A percentile compares a stretch with the other conserved stretches of the same genome.
Evolutionary conservation across 2,329 filamentous ascomycete species (phyloP).

Genomic region (Dactylonectria macrodidyma): DNA sequence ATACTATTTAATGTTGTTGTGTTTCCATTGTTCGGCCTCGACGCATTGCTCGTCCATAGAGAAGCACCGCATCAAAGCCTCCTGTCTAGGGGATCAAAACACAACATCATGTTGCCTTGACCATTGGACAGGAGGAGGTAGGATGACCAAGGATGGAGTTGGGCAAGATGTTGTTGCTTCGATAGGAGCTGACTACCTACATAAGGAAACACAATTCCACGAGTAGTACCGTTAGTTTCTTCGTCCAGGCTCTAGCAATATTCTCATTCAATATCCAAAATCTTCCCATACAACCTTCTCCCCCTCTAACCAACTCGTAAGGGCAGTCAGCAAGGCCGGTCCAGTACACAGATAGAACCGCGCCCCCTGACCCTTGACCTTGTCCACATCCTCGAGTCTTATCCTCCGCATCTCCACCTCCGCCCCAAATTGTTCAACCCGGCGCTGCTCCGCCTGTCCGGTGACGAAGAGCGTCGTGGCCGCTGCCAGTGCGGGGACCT

Average conservation of each 20-base stretch:
- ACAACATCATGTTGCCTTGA: no score
- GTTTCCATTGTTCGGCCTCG: no score
- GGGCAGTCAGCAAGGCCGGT: constrained; percentile 55
- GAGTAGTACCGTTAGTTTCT: background rate
- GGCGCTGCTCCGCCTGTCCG: constrained; percentile 53
- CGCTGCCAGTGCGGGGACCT: constrained; percentile 64
- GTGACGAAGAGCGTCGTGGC: constrained; percentile 78
- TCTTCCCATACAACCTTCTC: constrained; percentile 72
- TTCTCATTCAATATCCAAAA: constrained; percentile 68
- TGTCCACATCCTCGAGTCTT: constrained; percentile 58
- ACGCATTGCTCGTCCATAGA: no score
- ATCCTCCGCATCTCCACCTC: constrained; percentile 58
- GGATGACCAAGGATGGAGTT: no score
- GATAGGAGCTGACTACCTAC: no score
- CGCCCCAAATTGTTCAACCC: constrained; percentile 54
- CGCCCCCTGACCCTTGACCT: constrained; percentile 54
- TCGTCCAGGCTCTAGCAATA: background rate
- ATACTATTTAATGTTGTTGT: no score
- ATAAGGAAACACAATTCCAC: no score
- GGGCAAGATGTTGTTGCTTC: no score
- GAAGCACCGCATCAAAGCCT: no score
- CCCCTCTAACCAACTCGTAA: constrained; percentile 68
- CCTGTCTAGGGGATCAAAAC: no score
- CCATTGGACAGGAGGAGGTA: no score
- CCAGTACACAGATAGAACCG: constrained; percentile 69